Conservation (phyloP, 2,329 filamentous ascomycete species). For the Pyrenophora teres region DNA sequence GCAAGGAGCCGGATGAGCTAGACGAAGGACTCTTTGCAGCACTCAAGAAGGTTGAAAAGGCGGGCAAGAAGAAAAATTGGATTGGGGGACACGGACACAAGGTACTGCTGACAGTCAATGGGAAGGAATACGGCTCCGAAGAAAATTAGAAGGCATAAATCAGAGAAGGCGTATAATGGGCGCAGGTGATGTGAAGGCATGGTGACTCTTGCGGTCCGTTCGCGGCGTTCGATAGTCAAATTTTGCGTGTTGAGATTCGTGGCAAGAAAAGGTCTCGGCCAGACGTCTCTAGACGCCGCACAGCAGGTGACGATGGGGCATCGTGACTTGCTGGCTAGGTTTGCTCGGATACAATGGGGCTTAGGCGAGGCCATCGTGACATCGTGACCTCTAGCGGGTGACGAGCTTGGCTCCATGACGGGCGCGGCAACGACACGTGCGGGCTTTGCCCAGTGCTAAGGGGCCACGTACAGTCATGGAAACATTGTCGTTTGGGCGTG, state of each 20-base stretch:
- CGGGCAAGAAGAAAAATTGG: constrained; percentile 50
- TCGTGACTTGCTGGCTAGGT: constrained; percentile 1
- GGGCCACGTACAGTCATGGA: constrained; percentile 35
- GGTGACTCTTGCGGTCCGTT: constrained; percentile 21
- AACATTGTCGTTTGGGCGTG: constrained; percentile 7
- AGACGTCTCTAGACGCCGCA: too few species aligned
- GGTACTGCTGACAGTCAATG: constrained; percentile 37
- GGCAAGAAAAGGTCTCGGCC: too few species aligned
- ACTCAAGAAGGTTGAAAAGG: constrained; percentile 41
- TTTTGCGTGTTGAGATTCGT: too few species aligned
- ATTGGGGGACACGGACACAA: constrained; percentile 35
- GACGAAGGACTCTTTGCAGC: constrained; percentile 41
- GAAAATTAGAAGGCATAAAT: constrained; percentile 9
- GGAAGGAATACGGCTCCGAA: constrained; percentile 24
- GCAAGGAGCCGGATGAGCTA: constrained; percentile 31
- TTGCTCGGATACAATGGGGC: constrained; percentile 20
- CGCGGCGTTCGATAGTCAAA: too few species aligned
- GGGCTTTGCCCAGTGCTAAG: constrained; percentile 26
- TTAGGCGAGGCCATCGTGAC: constrained; percentile 18
- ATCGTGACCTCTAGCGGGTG: constrained; percentile 15
- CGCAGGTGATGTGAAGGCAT: constrained; percentile 17
- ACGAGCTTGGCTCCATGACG: constrained; percentile 12
- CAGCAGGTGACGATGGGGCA: too few species aligned
- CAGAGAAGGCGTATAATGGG: background rate
- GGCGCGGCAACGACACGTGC: constrained; percentile 30